phyloP scores from a whole-genome alignment of 371 early-diverging fungal genomes.

The Haplosporangium sp. region DNA sequence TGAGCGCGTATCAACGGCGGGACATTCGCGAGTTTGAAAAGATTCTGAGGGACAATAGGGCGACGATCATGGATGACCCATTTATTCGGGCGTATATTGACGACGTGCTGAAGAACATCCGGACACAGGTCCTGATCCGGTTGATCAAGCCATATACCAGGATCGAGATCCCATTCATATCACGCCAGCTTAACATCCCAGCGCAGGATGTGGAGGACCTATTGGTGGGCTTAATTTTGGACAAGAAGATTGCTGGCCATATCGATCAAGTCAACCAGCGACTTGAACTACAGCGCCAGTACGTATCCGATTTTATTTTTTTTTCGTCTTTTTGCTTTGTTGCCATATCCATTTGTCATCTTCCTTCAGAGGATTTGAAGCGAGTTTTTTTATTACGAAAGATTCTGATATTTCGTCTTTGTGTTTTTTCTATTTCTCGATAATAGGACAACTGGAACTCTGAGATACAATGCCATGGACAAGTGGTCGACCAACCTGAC shows the following conservation, averaged over 20 bases:
- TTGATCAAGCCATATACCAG: conserved; percentile 93
- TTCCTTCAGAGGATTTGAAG: background rate
- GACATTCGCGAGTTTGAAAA: conserved; percentile 90
- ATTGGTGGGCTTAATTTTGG: conserved; percentile 86
- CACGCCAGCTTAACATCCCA: conserved; percentile 85
- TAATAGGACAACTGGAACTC: conserved; percentile 71
- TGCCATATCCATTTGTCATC: conserved; percentile 14
- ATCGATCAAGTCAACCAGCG: conserved; percentile 89
- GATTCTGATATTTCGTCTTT: background rate
- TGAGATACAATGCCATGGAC: conserved; percentile 77
- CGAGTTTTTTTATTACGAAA: background rate
- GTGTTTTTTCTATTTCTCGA: background rate
- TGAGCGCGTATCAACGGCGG: conserved; percentile 89
- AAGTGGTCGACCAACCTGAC: conserved; percentile 79
- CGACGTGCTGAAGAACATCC: conserved; percentile 89
- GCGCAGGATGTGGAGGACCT: conserved; percentile 85
- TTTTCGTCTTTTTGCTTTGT: background rate
- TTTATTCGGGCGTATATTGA: conserved; percentile 92
- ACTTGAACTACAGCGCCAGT: conserved; percentile 77
- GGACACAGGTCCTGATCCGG: conserved; percentile 86
- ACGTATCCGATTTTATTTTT: conserved; percentile 34
- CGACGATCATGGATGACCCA: conserved; percentile 86
- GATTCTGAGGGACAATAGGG: conserved; percentile 77
- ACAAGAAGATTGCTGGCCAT: conserved; percentile 81
- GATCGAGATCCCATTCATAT: conserved; percentile 82